phyloP scores from a whole-genome alignment of 495 filamentous ascomycete species.

The Annulohypoxylon stygium region DNA sequence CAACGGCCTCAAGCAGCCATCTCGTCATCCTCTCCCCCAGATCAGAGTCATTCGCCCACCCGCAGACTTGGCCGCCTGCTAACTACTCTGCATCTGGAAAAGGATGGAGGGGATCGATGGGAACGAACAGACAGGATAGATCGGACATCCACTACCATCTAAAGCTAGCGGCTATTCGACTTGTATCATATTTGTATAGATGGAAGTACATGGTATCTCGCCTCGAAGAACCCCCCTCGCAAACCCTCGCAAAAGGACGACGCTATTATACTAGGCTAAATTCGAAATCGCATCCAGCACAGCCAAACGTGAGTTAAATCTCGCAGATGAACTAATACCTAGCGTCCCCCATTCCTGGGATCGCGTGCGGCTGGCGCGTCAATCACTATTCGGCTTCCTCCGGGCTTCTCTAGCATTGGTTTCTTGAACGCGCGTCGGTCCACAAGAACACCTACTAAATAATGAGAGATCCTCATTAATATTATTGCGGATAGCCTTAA shows the following conservation, averaged over 20 bases:
- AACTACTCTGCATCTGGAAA: slow-evolving; percentile 16
- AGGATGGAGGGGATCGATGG: slow-evolving; percentile 9
- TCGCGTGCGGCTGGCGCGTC: slow-evolving; percentile 46
- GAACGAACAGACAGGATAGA: slow-evolving; percentile 24
- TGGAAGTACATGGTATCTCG: slow-evolving; percentile 22
- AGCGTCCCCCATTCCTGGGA: slow-evolving; percentile 44
- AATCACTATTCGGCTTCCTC: slow-evolving; percentile 45
- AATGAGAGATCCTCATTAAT: not conserved
- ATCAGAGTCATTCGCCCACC: slow-evolving; percentile 15
- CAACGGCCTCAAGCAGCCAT: not conserved
- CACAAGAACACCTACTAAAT: slow-evolving; percentile 7
- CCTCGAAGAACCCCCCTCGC: slow-evolving; percentile 12
- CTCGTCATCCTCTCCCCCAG: slow-evolving; percentile 14
- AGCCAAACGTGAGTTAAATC: slow-evolving; percentile 12
- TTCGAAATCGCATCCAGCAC: slow-evolving; percentile 21
- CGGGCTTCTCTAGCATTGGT: slow-evolving; percentile 36
- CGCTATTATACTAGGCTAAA: slow-evolving; percentile 45
- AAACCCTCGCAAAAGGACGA: slow-evolving; percentile 30
- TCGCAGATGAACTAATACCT: slow-evolving; percentile 37
- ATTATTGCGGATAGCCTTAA: not conserved
- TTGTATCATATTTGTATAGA: slow-evolving; percentile 29
- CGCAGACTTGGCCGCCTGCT: slow-evolving; percentile 20
- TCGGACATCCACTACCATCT: slow-evolving; percentile 32
- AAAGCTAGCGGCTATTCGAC: slow-evolving; percentile 35
- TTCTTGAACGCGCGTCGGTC: slow-evolving; percentile 38